Conservation (phyloP, 495 filamentous ascomycete genomes). For the Collariella sp. region DNA sequence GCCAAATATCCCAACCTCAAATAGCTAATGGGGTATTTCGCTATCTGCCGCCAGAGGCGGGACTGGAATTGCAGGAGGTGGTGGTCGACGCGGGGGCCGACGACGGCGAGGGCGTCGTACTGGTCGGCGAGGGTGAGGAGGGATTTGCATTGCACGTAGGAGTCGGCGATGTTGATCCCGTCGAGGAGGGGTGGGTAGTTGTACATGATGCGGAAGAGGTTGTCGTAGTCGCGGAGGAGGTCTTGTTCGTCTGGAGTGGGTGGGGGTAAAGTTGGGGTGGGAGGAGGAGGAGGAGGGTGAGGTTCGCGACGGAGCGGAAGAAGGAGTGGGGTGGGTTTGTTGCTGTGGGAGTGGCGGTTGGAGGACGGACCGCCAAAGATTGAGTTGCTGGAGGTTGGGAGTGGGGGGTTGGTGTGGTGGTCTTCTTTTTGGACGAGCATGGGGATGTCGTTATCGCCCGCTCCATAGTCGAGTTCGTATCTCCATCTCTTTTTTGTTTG, state of each 20-base stretch:
- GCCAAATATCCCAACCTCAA: slow-evolving; percentile 82
- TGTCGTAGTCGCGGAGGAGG: slow-evolving; percentile 80
- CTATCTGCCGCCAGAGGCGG: slow-evolving; percentile 84
- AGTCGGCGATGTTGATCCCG: slow-evolving; percentile 75
- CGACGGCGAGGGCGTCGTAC: slow-evolving; percentile 81
- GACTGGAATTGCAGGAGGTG: slow-evolving; percentile 85
- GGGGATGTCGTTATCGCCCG: slow-evolving; percentile 66
- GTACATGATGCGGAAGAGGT: slow-evolving; percentile 87
- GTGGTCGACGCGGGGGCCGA: slow-evolving; percentile 85
- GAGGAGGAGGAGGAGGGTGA: slow-evolving; percentile 44
- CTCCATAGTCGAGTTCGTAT: slow-evolving; percentile 76
- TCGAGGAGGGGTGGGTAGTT: slow-evolving; percentile 77
- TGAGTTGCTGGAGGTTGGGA: slow-evolving; percentile 20
- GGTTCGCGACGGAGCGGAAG: slow-evolving; percentile 79
- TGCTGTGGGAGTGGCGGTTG: slow-evolving; percentile 26
- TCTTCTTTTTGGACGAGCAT: slow-evolving; percentile 81
- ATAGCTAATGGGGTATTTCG: slow-evolving; percentile 86
- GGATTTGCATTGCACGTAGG: slow-evolving; percentile 85
- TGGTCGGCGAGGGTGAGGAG: slow-evolving; percentile 78
- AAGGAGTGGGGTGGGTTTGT: slow-evolving; percentile 52
- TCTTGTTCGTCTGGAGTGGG: slow-evolving; percentile 50
- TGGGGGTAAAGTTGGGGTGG: slow-evolving; percentile 27
- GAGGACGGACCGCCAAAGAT: slow-evolving; percentile 34
- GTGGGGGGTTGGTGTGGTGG: slow-evolving; percentile 19
- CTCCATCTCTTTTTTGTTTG: slow-evolving; percentile 60